phyloP scores from a whole-genome alignment of 2,329 filamentous ascomycete species.

The Corinectria fuckeliana region DNA sequence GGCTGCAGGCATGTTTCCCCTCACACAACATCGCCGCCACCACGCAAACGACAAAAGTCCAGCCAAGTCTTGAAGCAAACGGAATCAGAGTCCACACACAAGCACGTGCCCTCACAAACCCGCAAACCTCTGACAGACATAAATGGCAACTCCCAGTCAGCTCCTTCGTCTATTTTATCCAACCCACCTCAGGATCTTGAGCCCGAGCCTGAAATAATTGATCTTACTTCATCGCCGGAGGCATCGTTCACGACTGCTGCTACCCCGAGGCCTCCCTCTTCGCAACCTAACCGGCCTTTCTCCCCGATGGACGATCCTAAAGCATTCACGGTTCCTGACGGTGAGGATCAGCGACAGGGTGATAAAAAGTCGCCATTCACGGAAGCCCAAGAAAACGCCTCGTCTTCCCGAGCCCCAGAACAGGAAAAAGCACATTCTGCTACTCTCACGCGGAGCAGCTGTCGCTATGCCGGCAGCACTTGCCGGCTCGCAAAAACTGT shows the following conservation, averaged over 20 bases:
- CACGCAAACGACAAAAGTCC: slow-evolving; percentile 29
- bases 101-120: slow-evolving; percentile 6
- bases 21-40: background rate
- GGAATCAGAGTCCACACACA: background rate
- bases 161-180: background rate
- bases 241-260: slow-evolving; percentile 11
- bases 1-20: slow-evolving; percentile 12
- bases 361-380: background rate
- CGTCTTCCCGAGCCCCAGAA: background rate
- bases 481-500: slow-evolving; percentile 48
- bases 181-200: background rate
- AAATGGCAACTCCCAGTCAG: slow-evolving; percentile 32
- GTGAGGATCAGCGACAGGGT: background rate
- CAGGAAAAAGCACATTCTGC: background rate
- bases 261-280: background rate
- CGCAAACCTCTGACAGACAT: slow-evolving; percentile 34
- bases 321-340: slow-evolving; percentile 1
- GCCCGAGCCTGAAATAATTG: slow-evolving; percentile 10
- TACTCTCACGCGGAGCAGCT: slow-evolving; percentile 25
- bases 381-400: too few relatives aligned
- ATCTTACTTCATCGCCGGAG: slow-evolving; percentile 24
- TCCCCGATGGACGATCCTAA: background rate
- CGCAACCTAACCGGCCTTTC: background rate
- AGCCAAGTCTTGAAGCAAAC: background rate
- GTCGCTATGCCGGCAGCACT: slow-evolving; percentile 40